These are phyloP conservation scores for Colletotrichum orchidophilum DNA, from an alignment of 2,329 filamentous ascomycete genomes.

Conservation along the genomic window DNA sequence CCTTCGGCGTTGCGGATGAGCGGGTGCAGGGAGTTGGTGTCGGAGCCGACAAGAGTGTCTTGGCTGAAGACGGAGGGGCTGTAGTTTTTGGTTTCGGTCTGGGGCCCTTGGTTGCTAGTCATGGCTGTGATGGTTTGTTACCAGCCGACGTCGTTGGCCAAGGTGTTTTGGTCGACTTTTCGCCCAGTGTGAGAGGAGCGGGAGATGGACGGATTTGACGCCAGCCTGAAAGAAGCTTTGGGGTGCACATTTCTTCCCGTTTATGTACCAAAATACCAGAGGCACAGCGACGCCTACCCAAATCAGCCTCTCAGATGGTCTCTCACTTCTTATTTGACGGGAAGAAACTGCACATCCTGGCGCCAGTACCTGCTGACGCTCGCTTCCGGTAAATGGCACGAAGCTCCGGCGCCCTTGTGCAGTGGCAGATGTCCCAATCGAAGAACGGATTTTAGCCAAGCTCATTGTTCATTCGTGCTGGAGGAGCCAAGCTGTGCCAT, in stretches of 20 bases:
- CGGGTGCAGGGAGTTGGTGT: conserved; percentile 12
- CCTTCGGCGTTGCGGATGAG: conserved; percentile 7
- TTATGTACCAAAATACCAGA: not conserved
- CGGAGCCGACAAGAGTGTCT: conserved; percentile 22
- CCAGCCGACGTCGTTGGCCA: not conserved
- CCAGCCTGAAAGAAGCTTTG: not conserved
- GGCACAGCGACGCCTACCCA: not conserved
- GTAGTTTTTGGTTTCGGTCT: not conserved
- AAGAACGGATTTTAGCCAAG: not conserved
- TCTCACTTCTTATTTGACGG: too few relatives aligned
- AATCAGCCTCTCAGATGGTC: too few relatives aligned
- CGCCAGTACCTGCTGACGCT: not conserved
- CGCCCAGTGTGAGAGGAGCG: too few relatives aligned
- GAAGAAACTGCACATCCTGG: not conserved
- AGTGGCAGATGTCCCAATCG: not conserved
- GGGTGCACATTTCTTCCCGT: not conserved
- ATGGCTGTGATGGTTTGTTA: not conserved
- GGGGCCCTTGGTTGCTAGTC: not conserved
- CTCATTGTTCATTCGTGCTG: not conserved
- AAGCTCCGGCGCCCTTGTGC: not conserved
- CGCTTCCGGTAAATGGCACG: not conserved
- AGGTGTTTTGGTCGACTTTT: too few relatives aligned
- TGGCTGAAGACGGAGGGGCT: conserved; percentile 20
- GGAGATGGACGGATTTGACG: too few relatives aligned
- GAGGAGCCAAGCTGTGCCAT: not conserved